A percentile compares a stretch with the other conserved stretches of the same genome.
These are phyloP conservation scores for Phalaenopsis hybrid DNA, from an alignment of 116 monocot species.

Conservation along the genomic window DNA sequence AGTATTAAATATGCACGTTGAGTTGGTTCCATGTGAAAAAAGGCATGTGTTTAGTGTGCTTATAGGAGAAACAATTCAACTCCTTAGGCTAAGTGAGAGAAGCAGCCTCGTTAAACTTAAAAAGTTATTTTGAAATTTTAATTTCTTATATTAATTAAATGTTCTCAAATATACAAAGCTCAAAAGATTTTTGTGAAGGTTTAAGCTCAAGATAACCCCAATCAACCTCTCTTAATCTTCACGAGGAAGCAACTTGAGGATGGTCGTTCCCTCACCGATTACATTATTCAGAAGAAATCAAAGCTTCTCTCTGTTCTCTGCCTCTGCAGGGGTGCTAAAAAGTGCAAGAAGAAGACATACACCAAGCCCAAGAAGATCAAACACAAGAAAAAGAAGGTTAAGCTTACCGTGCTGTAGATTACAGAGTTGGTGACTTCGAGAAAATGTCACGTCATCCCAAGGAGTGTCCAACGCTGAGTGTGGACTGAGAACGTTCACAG, in stretches of 20 bases:
- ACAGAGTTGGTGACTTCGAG: slow-evolving; percentile 22
- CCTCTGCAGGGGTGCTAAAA: slow-evolving; percentile 24
- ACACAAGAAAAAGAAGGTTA: slow-evolving; percentile 35
- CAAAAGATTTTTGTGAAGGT: too few species aligned
- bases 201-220: too few species aligned
- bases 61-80: too few species aligned
- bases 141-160: too few species aligned
- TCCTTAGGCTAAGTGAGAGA: too few species aligned
- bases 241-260: slow-evolving; percentile 19
- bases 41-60: too few species aligned
- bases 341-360: too few species aligned
- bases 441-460: slow-evolving; percentile 18
- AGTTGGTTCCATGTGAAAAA: too few species aligned
- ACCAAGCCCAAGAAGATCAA: slow-evolving; percentile 31
- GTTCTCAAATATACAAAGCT: too few species aligned
- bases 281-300: slow-evolving; percentile 31
- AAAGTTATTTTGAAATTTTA: too few species aligned
- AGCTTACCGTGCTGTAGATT: slow-evolving; percentile 32
- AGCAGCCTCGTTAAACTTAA: too few species aligned
- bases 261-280: slow-evolving; percentile 27
- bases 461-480: slow-evolving; percentile 25
- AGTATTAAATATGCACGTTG: too few species aligned
- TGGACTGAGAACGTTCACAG: slow-evolving; percentile 23
- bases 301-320: slow-evolving; percentile 28
- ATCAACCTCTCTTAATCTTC: not conserved